These are phyloP conservation scores for Rhynchospora tenuis DNA, from an alignment of 176 grass and related monocot species.

Conservation along the genomic window DNA sequence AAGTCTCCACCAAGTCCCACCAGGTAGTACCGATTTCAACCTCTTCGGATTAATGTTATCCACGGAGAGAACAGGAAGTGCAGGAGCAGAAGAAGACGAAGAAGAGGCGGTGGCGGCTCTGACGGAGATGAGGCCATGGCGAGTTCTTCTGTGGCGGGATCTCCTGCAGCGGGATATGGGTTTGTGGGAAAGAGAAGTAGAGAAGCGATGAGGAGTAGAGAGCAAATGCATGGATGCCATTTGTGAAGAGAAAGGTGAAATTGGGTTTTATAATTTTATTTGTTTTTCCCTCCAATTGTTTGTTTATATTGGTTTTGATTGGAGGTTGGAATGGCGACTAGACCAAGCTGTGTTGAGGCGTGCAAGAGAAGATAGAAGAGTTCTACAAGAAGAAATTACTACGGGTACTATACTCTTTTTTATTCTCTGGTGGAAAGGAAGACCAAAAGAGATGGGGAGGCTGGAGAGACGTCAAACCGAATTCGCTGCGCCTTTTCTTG, in stretches of 20 bases:
- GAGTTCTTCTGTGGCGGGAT: not conserved
- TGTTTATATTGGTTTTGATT: not conserved
- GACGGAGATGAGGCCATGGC: not conserved
- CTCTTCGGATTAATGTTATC: slow-evolving; percentile 25
- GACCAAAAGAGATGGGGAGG: not conserved
- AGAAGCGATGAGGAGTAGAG: not conserved
- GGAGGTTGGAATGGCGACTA: not conserved
- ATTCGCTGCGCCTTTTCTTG: not conserved
- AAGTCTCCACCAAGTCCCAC: slow-evolving; percentile 87
- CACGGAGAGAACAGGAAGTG: slow-evolving; percentile 33
- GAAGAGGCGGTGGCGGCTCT: not conserved
- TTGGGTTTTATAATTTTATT: slow-evolving; percentile 16
- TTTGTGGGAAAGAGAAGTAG: not conserved
- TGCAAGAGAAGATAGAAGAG: slow-evolving; percentile 5
- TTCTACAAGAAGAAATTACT: not conserved
- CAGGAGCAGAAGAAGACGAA: not conserved
- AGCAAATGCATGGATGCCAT: slow-evolving; percentile 15
- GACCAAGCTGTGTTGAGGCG: not conserved
- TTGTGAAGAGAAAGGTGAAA: slow-evolving; percentile 25
- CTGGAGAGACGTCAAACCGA: not conserved
- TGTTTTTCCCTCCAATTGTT: not conserved
- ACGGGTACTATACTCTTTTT: not conserved
- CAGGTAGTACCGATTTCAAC: slow-evolving; percentile 66
- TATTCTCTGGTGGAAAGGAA: not conserved
- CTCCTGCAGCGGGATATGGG: not conserved